A percentile compares a stretch with the other conserved stretches of the same genome.
These are phyloP conservation scores for Licmophora abbreviata DNA, from an alignment of 108 stramenopile species.

Conservation along the genomic window DNA sequence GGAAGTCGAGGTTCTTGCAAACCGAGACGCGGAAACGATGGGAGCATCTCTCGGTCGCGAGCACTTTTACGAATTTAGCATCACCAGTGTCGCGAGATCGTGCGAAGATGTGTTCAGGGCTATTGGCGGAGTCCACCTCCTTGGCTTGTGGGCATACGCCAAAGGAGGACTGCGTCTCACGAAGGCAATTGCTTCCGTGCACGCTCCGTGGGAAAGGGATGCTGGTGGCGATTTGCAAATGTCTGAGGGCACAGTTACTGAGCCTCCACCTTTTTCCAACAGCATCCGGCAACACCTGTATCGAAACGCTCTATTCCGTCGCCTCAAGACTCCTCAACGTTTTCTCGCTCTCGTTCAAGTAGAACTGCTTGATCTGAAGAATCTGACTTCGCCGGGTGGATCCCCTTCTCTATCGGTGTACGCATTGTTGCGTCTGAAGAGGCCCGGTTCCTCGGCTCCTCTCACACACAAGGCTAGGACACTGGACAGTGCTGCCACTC, in stretches of 20 bases:
- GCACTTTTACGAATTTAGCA: constrained; percentile 47
- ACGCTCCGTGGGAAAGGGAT: constrained; percentile 78
- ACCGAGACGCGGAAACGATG: constrained; percentile 60
- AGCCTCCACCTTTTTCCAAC: constrained; percentile 50
- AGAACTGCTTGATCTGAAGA: constrained; percentile 92
- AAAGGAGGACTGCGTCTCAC: constrained; percentile 63
- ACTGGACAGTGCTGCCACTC: constrained; percentile 62
- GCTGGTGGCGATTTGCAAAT: constrained; percentile 73
- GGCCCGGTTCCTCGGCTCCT: constrained; percentile 51
- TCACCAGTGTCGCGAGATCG: constrained; percentile 42
- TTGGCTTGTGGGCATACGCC: constrained; percentile 60
- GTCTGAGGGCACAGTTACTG: constrained; percentile 37
- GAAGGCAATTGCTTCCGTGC: constrained; percentile 71
- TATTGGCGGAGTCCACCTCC: constrained; percentile 52
- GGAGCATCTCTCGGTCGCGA: constrained; percentile 68
- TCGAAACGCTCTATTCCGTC: constrained; percentile 76
- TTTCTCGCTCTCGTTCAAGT: constrained; percentile 87
- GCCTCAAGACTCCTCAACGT: constrained; percentile 76
- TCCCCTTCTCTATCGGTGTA: constrained; percentile 72
- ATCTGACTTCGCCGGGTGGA: constrained; percentile 85
- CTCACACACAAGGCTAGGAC: constrained; percentile 73
- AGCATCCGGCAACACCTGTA: constrained; percentile 73
- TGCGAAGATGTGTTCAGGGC: constrained; percentile 48
- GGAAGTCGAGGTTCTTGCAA: constrained; percentile 79
- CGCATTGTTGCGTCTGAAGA: constrained; percentile 68